Conservation (phyloP, 805 yeast species). For the Scheffersomyces spartinae region DNA sequence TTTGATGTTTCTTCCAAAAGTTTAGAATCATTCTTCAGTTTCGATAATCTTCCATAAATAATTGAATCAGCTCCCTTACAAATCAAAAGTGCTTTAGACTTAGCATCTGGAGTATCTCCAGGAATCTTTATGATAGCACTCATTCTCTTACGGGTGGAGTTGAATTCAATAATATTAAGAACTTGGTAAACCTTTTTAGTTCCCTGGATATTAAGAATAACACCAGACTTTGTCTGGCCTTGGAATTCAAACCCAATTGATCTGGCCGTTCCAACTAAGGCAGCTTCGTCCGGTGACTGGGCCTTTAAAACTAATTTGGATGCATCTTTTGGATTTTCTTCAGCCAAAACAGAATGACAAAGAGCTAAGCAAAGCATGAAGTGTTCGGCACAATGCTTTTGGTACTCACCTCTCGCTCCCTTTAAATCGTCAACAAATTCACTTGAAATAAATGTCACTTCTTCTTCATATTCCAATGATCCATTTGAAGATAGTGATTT, state of each 20-base stretch:
- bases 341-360: conserved; percentile 71
- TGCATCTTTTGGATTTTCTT: conserved; percentile 50
- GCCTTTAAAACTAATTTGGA: conserved; percentile 51
- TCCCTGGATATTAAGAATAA: conserved; percentile 61
- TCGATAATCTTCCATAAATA: conserved; percentile 53
- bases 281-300: conserved; percentile 83
- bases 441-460: conserved; percentile 58
- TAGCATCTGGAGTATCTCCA: conserved; percentile 27
- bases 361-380: conserved; percentile 68
- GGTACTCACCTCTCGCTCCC: conserved; percentile 39
- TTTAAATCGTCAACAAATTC: conserved; percentile 52
- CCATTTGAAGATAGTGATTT: conserved; percentile 4
- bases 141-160: conserved; percentile 82
- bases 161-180: conserved; percentile 62
- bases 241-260: conserved; percentile 61
- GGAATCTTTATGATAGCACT: conserved; percentile 70
- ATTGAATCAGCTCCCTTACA: conserved; percentile 84
- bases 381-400: conserved; percentile 52
- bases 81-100: conserved; percentile 51
- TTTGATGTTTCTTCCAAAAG: conserved; percentile 54
- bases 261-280: conserved; percentile 72
- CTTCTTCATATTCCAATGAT: conserved; percentile 34
- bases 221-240: conserved; percentile 57
- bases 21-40: conserved; percentile 26
- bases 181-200: conserved; percentile 59